Evolutionary conservation across 192 early-diverging fungal genomes (phyloP), one percentile per base, ranked within the genome.

Genomic region (Coemansia pectinata): DNA sequence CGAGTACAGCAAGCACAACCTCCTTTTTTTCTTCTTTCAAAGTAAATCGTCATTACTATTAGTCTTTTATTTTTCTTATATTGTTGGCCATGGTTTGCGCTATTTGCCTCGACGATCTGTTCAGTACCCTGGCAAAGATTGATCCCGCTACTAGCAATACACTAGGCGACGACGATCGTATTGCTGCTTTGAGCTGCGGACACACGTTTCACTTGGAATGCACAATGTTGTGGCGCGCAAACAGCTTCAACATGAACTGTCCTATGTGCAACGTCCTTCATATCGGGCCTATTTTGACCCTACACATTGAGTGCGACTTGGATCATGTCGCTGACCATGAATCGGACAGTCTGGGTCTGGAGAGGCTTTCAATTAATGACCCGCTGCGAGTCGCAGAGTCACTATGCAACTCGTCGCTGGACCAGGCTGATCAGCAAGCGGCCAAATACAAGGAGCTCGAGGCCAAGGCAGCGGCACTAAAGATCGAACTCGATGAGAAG

Each of bases 291-390:
- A 6, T 34, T 17, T 15, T 58, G 29, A 7, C 29, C 1, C 55
- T 58, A 14, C 55, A 58, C 29, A 58, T 58, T 17, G 55, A 58
- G 55, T 58, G 55, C 55, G 55, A 58, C 29, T 33, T 58, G 15
- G 31, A 33, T 5, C 55, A 58, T 29, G 55, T n/a, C 6, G 6
- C 31, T 2, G 27, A 31, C 55, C 27, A 7, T 6, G 29, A 19
- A 7, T 5, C 17, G 14, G 29, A 4, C 55, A 17, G 5, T 19
- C 5, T 58, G 29, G 31, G 55, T 14, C 4, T 58, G 27, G 55
- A 31, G 4, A 1, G 29, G 5, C 55, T 58, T 6, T 17, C 55
- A 11, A 58, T 58, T 34, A 7, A 11, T 15, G 27, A 29, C n/a
- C 52, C 52, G 12, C 27, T 55, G 0, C 3, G 25, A 12, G 12